These are phyloP conservation scores for Penicillium bovifimosum DNA, from an alignment of 495 filamentous ascomycete genomes.

Conservation along the genomic window DNA sequence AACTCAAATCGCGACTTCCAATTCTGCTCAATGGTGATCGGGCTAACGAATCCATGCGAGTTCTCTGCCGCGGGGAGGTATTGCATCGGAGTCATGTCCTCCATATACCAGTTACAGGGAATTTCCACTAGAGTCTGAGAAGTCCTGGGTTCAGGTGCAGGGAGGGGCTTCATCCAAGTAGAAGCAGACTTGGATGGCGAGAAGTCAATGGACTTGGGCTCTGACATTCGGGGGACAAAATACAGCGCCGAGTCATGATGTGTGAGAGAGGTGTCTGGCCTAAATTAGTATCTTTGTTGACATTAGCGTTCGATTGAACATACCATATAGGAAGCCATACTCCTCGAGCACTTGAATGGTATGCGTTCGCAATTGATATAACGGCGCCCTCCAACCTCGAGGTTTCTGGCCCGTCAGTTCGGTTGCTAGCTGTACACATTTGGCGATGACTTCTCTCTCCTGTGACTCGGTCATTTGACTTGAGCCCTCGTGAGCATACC, in stretches of 20 bases:
- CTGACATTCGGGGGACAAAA: conserved; percentile 43
- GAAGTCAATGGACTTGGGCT: conserved; percentile 49
- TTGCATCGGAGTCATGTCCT: conserved; percentile 54
- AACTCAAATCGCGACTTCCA: conserved; percentile 50
- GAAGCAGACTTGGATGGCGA: conserved; percentile 33
- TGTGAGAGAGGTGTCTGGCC: conserved; percentile 45
- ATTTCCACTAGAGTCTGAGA: conserved; percentile 44
- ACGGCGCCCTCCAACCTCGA: conserved; percentile 51
- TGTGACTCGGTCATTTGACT: conserved; percentile 51
- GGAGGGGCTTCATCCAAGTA: conserved; percentile 55
- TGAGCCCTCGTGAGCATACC: conserved; percentile 56
- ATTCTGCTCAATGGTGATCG: conserved; percentile 46
- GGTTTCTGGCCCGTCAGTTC: conserved; percentile 49
- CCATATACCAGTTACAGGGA: conserved; percentile 52
- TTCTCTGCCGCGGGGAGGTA: conserved; percentile 47
- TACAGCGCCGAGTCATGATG: conserved; percentile 52
- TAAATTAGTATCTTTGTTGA: not conserved
- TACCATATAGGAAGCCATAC: conserved; percentile 51
- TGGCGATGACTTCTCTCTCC: conserved; percentile 50
- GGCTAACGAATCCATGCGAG: conserved; percentile 49
- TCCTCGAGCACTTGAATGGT: conserved; percentile 52
- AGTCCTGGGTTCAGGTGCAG: conserved; percentile 18
- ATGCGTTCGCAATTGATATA: conserved; percentile 52
- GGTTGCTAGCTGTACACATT: conserved; percentile 48
- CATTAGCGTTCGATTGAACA: not conserved